Evolutionary conservation across 148 eudicot species (phyloP), one percentile per base, ranked within the genome.

Genomic region (Rhododendron ovatum): DNA sequence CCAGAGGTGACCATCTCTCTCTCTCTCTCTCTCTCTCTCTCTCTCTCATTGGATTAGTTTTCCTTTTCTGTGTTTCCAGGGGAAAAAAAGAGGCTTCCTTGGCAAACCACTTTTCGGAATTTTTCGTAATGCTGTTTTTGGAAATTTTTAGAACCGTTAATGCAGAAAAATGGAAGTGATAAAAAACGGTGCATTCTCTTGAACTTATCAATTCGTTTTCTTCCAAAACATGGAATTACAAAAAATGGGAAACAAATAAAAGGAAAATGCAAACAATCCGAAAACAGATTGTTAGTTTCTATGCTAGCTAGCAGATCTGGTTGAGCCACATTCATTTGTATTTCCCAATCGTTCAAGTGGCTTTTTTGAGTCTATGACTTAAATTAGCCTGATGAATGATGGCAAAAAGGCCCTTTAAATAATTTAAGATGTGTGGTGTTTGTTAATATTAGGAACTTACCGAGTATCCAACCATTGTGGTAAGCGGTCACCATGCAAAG

Each of bases 401-500:
- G 14, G 22, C 14, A 50, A 48, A 80, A 45, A 20, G 20, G 35
- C 20, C n/a, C 5, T 80, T 33, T 9, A 0, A 51, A 7, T 53
- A 53, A 53, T 30, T 18, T 2, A 30, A 51, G 26, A 80, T 8
- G 22, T 15, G 17, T 55, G 48, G 53, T 35, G 47, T 71, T 84
- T 57, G 67, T 30, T 20, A 69, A 28, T 71, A 47, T 15, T 80
- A 96, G 99, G 99, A 95, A 83, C 71, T 96, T 78, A 86, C 87
- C n/a, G 86, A 83, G 78, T 88, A 82, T 61, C 86, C 92, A 33
- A 96, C 96, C 5, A 78, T 95, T 61, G 88, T 96, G 84, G 92
- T 93, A 45, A 96, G 99, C 84, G 99, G 99, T 86, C 99, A 96
- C 91, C 99, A 96, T 87, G 99, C 94, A 15, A 94, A 94, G 93